phyloP scores from a whole-genome alignment of 164 flowering plant species.

The Nymphaea colorata region DNA sequence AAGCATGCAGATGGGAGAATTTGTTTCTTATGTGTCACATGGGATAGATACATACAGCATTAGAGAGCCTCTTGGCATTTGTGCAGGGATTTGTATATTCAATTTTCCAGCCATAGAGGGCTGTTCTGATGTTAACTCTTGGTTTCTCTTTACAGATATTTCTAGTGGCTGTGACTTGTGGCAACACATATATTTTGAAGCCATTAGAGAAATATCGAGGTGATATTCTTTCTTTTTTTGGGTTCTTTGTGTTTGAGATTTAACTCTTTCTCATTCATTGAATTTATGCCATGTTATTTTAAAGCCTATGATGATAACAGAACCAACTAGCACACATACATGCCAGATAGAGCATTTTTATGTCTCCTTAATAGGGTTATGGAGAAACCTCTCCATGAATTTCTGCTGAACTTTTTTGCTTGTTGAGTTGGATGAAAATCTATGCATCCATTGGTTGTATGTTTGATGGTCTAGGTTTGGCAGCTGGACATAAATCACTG shows the following conservation, averaged over 20 bases:
- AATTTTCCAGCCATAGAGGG: slow-evolving; percentile 80
- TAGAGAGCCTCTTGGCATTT: slow-evolving; percentile 94
- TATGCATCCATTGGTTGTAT: too few species aligned
- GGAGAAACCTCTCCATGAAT: too few species aligned
- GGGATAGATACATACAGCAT: slow-evolving; percentile 93
- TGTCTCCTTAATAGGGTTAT: too few species aligned
- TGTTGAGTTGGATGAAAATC: too few species aligned
- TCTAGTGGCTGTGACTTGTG: slow-evolving; percentile 86
- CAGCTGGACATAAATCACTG: too few species aligned
- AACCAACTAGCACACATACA: too few species aligned
- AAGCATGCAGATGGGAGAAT: slow-evolving; percentile 91
- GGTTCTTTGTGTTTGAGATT: not conserved
- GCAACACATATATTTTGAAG: slow-evolving; percentile 85
- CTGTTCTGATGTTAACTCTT: not conserved
- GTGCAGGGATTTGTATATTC: slow-evolving; percentile 98
- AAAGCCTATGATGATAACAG: too few species aligned
- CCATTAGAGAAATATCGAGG: slow-evolving; percentile 99
- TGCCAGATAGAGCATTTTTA: too few species aligned
- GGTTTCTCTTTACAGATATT: slow-evolving; percentile 57
- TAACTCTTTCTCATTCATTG: not conserved
- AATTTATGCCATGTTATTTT: too few species aligned
- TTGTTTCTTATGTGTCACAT: slow-evolving; percentile 63
- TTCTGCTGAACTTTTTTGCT: too few species aligned
- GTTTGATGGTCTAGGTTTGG: too few species aligned
- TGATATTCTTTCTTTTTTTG: slow-evolving; percentile 10